phyloP scores from a whole-genome alignment of 305 asterid genomes.

The Galium porrigens region DNA sequence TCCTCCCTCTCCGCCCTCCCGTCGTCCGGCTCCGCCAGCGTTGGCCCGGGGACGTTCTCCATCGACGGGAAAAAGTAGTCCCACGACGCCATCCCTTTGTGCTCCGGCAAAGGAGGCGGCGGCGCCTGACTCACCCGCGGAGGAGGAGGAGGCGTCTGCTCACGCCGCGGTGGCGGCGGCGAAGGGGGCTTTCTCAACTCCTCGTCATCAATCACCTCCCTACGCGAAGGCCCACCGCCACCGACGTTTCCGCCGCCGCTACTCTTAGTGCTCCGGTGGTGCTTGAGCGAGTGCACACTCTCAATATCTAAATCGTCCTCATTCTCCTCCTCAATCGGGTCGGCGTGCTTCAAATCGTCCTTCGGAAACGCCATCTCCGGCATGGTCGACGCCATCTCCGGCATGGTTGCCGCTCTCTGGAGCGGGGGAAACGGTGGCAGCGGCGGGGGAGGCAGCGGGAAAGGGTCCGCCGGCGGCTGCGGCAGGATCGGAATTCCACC shows the following conservation, averaged over 20 bases:
- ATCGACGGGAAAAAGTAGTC: slow-evolving; percentile 50
- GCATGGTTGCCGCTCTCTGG: slow-evolving; percentile 78
- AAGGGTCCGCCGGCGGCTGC: slow-evolving; percentile 34
- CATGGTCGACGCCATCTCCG: slow-evolving; percentile 59
- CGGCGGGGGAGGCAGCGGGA: slow-evolving; percentile 36
- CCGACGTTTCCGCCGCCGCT: too few relatives aligned
- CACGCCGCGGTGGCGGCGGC: slow-evolving; percentile 19
- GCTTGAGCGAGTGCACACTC: slow-evolving; percentile 43
- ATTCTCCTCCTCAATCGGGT: slow-evolving; percentile 56
- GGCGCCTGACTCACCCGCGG: slow-evolving; percentile 25
- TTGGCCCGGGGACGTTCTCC: slow-evolving; percentile 55
- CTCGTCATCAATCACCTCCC: slow-evolving; percentile 28
- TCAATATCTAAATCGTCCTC: slow-evolving; percentile 56
- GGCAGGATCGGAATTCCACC: slow-evolving; percentile 20
- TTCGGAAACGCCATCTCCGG: slow-evolving; percentile 53
- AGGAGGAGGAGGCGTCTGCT: slow-evolving; percentile 20
- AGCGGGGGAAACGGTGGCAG: slow-evolving; percentile 27
- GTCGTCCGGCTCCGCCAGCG: slow-evolving; percentile 56
- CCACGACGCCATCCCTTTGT: slow-evolving; percentile 34
- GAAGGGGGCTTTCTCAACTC: slow-evolving; percentile 30
- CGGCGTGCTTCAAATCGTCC: slow-evolving; percentile 29
- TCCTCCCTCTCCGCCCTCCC: slow-evolving; percentile 43
- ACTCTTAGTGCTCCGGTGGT: slow-evolving; percentile 38
- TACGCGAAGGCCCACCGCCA: slow-evolving; percentile 26
- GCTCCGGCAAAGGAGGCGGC: slow-evolving; percentile 33